A percentile compares a stretch with the other conserved stretches of the same genome.
phyloP scores from a whole-genome alignment of 148 eudicot species.

The Euryodendron excelsum region DNA sequence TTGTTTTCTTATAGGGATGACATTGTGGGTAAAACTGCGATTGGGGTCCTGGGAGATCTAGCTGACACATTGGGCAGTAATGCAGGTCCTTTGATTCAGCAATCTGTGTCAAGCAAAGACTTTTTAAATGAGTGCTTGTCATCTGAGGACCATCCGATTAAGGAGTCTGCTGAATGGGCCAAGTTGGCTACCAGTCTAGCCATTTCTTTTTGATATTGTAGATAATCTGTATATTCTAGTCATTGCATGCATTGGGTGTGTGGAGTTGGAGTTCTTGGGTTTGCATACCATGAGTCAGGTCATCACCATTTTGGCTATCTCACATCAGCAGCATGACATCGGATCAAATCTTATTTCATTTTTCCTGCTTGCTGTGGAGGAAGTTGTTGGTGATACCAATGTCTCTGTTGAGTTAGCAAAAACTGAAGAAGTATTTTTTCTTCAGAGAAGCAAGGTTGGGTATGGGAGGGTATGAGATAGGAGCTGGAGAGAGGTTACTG shows the following conservation, averaged over 20 bases:
- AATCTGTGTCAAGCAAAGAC: constrained; percentile 68
- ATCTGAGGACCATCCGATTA: constrained; percentile 86
- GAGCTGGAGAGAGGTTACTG: no score
- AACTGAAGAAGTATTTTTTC: no score
- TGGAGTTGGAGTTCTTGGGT: constrained; percentile 65
- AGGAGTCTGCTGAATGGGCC: no score
- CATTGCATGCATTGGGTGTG: constrained; percentile 79
- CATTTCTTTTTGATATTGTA: constrained; percentile 59
- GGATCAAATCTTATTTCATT: no score
- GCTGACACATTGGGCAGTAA: constrained; percentile 85
- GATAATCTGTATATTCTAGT: constrained; percentile 58
- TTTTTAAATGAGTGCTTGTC: constrained; percentile 81
- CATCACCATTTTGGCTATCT: no score
- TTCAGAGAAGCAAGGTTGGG: no score
- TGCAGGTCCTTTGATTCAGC: constrained; percentile 81
- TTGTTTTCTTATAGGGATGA: constrained; percentile 61
- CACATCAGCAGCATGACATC: no score
- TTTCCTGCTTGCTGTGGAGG: no score
- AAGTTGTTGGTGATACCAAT: no score
- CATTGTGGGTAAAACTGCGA: constrained; percentile 82
- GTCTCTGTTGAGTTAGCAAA: no score
- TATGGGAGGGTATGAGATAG: no score
- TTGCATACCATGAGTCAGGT: no score
- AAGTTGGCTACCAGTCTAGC: constrained; percentile 74
- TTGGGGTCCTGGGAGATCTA: constrained; percentile 93